These are phyloP conservation scores for Microcera coccophila DNA, from an alignment of 2,329 filamentous ascomycete genomes.

Conservation along the genomic window DNA sequence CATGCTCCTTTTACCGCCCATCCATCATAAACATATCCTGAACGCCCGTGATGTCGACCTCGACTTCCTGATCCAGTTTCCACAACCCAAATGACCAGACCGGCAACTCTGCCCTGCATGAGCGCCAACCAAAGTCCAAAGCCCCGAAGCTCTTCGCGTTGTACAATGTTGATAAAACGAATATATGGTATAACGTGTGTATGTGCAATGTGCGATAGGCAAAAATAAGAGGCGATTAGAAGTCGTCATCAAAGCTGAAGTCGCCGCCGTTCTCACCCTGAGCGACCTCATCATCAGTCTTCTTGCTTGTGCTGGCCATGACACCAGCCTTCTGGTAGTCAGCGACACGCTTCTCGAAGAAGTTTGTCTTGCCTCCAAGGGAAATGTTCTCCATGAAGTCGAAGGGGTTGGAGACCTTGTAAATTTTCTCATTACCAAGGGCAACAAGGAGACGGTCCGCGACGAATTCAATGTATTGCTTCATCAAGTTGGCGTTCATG, in stretches of 20 bases:
- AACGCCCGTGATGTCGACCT: conserved; percentile 1
- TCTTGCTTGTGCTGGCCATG: conserved; percentile 86
- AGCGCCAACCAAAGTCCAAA: conserved; percentile 16
- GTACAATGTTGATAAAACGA: conserved; percentile 22
- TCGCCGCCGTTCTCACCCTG: conserved; percentile 65
- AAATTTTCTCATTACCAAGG: conserved; percentile 90
- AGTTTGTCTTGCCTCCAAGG: conserved; percentile 98
- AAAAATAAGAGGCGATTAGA: conserved; percentile 54
- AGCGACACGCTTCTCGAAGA: conserved; percentile 99
- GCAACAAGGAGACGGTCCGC: conserved; percentile 90
- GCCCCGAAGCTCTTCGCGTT: conserved; percentile 23
- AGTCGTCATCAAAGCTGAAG: conserved; percentile 95
- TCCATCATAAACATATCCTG: background rate
- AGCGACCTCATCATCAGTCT: conserved; percentile 51
- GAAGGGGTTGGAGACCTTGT: conserved; percentile 92
- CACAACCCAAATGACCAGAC: conserved; percentile 16
- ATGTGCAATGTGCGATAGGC: conserved; percentile 5
- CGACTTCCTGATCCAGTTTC: conserved; percentile 15
- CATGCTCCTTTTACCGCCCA: conserved; percentile 2
- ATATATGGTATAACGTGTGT: conserved; percentile 26
- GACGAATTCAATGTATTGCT: conserved; percentile 99
- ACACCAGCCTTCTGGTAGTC: conserved; percentile 99
- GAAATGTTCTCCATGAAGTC: conserved; percentile 99
- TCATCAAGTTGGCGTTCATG: conserved; percentile 97
- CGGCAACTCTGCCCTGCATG: conserved; percentile 5